Conservation (phyloP, 1,139 yeast species). For the Debaryomyces singareniensis region DNA sequence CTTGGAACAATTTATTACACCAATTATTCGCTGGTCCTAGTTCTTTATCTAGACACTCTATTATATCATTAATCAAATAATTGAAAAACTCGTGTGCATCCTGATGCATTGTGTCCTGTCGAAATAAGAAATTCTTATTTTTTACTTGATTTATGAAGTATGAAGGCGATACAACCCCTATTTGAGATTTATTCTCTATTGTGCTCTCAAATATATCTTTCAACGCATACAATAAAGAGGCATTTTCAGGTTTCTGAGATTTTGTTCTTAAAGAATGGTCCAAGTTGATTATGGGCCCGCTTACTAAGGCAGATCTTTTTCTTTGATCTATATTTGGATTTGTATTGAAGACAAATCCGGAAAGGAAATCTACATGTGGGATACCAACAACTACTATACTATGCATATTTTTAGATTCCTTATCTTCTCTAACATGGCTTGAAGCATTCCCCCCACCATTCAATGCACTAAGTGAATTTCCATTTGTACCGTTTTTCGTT, state of each 20-base stretch:
- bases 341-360: slow-evolving; percentile 30
- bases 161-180: slow-evolving; percentile 82
- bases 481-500: slow-evolving; percentile 5
- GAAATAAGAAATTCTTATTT: slow-evolving; percentile 74
- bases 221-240: slow-evolving; percentile 62
- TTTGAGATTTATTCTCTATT: slow-evolving; percentile 60
- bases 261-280: slow-evolving; percentile 53
- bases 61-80: slow-evolving; percentile 73
- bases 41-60: slow-evolving; percentile 57
- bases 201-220: slow-evolving; percentile 84
- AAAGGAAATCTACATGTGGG: slow-evolving; percentile 34
- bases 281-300: slow-evolving; percentile 80
- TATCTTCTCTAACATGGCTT: slow-evolving; percentile 12
- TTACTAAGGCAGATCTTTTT: slow-evolving; percentile 70
- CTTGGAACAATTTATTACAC: slow-evolving; percentile 77
- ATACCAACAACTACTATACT: slow-evolving; percentile 38
- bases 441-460: neutral
- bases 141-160: slow-evolving; percentile 70
- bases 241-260: slow-evolving; percentile 39
- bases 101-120: slow-evolving; percentile 88
- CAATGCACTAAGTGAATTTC: neutral
- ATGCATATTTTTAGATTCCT: slow-evolving; percentile 13
- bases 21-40: slow-evolving; percentile 33
- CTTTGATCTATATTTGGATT: slow-evolving; percentile 67
- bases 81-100: slow-evolving; percentile 97